These are phyloP conservation scores for Colletotrichum tofieldiae DNA, from an alignment of 2,329 filamentous ascomycete genomes.

Conservation along the genomic window DNA sequence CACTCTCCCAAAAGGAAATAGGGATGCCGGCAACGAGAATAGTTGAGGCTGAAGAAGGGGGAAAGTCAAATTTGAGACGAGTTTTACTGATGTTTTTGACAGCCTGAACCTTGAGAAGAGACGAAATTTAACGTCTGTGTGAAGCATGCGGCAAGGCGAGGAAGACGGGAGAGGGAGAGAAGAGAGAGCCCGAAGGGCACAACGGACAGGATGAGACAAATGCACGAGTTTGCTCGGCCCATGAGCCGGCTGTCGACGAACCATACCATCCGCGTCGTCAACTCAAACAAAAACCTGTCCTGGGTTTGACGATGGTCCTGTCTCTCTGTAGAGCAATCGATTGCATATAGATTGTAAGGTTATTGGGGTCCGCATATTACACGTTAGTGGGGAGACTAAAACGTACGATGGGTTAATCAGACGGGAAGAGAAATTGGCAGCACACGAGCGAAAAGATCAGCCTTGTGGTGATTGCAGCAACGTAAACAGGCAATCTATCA, in stretches of 20 bases:
- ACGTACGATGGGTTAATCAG: slow-evolving; percentile 9
- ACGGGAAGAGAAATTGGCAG: not conserved
- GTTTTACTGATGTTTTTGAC: slow-evolving; percentile 38
- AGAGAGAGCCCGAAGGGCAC: not conserved
- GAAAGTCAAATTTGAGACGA: slow-evolving; percentile 35
- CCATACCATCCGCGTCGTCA: not conserved
- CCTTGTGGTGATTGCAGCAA: slow-evolving; percentile 25
- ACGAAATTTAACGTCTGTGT: slow-evolving; percentile 19
- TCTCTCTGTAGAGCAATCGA: not conserved
- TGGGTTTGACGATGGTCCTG: not conserved
- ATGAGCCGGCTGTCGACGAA: not conserved
- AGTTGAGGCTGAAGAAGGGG: too few species aligned
- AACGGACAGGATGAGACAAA: not conserved
- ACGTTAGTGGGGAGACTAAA: slow-evolving; percentile 5
- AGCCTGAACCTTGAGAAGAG: slow-evolving; percentile 24
- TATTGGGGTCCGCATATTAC: slow-evolving; percentile 29
- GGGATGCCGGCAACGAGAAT: not conserved
- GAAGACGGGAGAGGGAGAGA: not conserved
- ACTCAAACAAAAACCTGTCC: not conserved
- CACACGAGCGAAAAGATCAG: not conserved
- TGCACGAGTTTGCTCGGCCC: not conserved
- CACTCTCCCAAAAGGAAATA: not conserved
- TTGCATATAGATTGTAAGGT: slow-evolving; percentile 36
- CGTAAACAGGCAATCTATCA: slow-evolving; percentile 17
- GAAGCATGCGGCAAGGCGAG: not conserved